Evolutionary conservation across 2,329 filamentous ascomycete species (phyloP), one percentile per base, ranked within the genome.

Genomic region (Claviceps sp.): DNA sequence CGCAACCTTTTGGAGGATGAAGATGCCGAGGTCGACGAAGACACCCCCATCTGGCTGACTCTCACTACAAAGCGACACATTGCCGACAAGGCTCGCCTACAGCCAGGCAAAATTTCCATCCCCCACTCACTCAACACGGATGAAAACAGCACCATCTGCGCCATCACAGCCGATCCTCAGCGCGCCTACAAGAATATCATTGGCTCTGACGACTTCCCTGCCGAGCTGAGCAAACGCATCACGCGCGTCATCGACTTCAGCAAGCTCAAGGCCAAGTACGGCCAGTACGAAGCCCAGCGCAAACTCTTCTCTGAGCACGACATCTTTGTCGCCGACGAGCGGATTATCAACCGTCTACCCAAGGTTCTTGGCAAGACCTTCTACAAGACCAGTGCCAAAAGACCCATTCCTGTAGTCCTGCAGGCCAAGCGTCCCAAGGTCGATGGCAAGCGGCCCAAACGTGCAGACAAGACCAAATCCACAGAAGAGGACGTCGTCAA

Each of bases 241-340:
- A 83, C 80, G 49, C 78, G 82, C 57, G 79, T 98, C 45, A 84
- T 97, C 61, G 88, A 89, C 60, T 72, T 90, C 58, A 77, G 78
- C 61, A 95, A 97, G 69, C 75, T 98, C 56, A 71, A 72, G 63
- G 78, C 83, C 60, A 91, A 93, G 72, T 96, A 86, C 77, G 83
- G 86, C 73, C 80, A 86, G 55, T 98, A 88, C 69, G 93, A 98
- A 72, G 82, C 81, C 50, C 83, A 87, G 68, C 78, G 93, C 57
- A 88, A 93, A 67, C 78, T 98, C 38, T 79, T 85, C 56, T 74
- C 81, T 45, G 88, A 95, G 67, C 88, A 96, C 68, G 93, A 97
- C 65, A 73, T 97, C 52, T 97, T 98, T 72, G 77, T 98, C 52
- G 91, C 86, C 50, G 93, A 98, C 66, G 87, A 95, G 63, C 78